Evolutionary conservation across 2,329 filamentous ascomycete genomes (phyloP), one percentile per base, ranked within the genome.

Genomic region (Cladosporium velox): DNA sequence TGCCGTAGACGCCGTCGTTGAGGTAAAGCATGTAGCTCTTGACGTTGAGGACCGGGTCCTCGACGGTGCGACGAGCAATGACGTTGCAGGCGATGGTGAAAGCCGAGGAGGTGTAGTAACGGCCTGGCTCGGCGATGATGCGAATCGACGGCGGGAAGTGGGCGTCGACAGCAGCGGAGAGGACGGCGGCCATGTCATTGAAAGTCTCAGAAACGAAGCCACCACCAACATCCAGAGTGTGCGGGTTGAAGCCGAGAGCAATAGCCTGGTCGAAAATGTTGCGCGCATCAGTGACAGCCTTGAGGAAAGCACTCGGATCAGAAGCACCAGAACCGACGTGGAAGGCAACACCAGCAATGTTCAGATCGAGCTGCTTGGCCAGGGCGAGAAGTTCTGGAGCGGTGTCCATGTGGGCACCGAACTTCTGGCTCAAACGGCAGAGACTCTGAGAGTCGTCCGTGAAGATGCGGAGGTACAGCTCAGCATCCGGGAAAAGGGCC

Each of bases 1-100:
- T 98, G 75, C 95, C 95, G 76, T 99, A 99, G 64, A 98, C 90
- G 32, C 95, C 95, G 73, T 99, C 95, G 77, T 99, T 99, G 78
- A 98, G 83, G 79, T 99, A 99, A 57, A 97, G 82, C 95, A 98
- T 99, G 85, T 96, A 97, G 71, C 89, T 91, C 68, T 88, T 88
- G 68, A 86, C 84, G 60, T 84, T 84, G 34, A 68, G 67, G 44
- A 64, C 12, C 4, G 91, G 87, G 75, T 94, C 88, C 69, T 90
- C 85, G 66, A 98, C 90, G 49, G 92, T 93, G 75, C 95, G 94
- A 68, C 95, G 92, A 34, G 95, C 94, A 77, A 98, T 99, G 77
- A 99, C 88, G 80, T 97, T 94, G 82, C 92, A 95, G 54, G 95
- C 95, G 72, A 99, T 87, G 52, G 93, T 97, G 80, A 97, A 99